Base-by-base conservation (phyloP, 306 rosid species). In the Malus sieversii region DNA sequence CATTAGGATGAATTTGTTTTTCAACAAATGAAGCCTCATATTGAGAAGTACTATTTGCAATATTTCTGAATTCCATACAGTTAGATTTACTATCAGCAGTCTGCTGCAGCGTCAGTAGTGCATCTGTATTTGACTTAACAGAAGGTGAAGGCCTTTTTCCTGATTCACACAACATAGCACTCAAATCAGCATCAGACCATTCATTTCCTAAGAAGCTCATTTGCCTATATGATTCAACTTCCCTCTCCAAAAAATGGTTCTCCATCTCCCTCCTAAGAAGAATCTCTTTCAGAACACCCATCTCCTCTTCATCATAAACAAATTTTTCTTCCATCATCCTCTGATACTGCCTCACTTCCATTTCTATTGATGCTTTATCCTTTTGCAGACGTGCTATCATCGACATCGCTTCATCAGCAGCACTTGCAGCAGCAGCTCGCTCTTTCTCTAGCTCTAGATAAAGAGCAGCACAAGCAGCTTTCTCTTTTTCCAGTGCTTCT, bases 371-470 rank as follows among this genome's bases (percentile, higher is more conserved):
- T 4, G 98, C 92, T 83, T 91, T 96, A 68, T 90, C 90, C 67
- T 86, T 90, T 74, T 96, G 97, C 81, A 96, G 84, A 59, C 98
- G 97, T 2, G 72, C 82, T 79, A 96, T 90, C 99, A 89, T 92
- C 38, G 98, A 93, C 93, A 96, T 88, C n/a, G 98, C 90, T 87
- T 96, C 98, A 61, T 96, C 98, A 3, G 98, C 96, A 51, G 99
- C 97, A 73, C 80, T 84, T 75, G 96, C 96, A 78, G 98, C 88
- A 22, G 99, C 93, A 74, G 96, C 91, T 86, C 96, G 86, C 91
- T 92, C 99, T 87, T 96, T 85, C 84, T 96, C 99, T 74, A 96
- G 91, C 86, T 96, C 99, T 59, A 88, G 66, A 87, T 72, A 88
- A 58, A 96, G 96, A 81, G 87, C 76, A 65, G 87, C 86, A 55